Conservation (phyloP, 2,329 filamentous ascomycete genomes). For the Hymenoscyphus linearis region DNA sequence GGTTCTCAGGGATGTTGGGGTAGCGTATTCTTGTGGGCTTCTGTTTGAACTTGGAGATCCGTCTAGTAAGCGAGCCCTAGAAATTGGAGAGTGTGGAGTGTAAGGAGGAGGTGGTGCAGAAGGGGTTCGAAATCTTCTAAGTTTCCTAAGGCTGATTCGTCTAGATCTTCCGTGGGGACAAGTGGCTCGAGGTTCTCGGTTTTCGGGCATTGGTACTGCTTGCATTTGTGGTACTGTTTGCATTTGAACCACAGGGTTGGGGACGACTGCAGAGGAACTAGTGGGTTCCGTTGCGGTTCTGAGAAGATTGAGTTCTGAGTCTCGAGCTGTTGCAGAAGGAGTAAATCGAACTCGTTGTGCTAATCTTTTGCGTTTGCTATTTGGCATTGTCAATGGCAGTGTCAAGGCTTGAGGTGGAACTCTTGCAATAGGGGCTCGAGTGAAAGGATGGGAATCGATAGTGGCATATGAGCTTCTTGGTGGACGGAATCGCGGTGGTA, state of each 20-base stretch:
- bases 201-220: not conserved
- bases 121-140: slow-evolving; percentile 4
- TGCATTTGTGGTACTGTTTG: slow-evolving; percentile 12
- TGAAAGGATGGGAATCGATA: slow-evolving; percentile 30
- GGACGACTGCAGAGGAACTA: slow-evolving; percentile 11
- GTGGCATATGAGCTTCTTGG: slow-evolving; percentile 28
- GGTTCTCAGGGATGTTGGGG: not conserved
- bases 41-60: no score
- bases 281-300: slow-evolving; percentile 20
- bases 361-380: slow-evolving; percentile 8
- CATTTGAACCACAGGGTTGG: not conserved
- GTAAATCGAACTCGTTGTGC: slow-evolving; percentile 23
- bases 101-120: not conserved
- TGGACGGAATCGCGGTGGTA: slow-evolving; percentile 27
- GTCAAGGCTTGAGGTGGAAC: not conserved
- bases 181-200: not conserved
- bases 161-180: slow-evolving; percentile 16
- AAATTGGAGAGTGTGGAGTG: not conserved
- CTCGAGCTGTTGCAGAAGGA: slow-evolving; percentile 22
- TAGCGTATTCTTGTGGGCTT: not conserved
- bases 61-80: not conserved
- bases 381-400: not conserved
- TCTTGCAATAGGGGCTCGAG: slow-evolving; percentile 18
- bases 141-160: not conserved
- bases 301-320: slow-evolving; percentile 20